These are phyloP conservation scores for Tetrapyrgos nigripes DNA, from an alignment of 1,284 basidiomycete genomes.

Conservation along the genomic window DNA sequence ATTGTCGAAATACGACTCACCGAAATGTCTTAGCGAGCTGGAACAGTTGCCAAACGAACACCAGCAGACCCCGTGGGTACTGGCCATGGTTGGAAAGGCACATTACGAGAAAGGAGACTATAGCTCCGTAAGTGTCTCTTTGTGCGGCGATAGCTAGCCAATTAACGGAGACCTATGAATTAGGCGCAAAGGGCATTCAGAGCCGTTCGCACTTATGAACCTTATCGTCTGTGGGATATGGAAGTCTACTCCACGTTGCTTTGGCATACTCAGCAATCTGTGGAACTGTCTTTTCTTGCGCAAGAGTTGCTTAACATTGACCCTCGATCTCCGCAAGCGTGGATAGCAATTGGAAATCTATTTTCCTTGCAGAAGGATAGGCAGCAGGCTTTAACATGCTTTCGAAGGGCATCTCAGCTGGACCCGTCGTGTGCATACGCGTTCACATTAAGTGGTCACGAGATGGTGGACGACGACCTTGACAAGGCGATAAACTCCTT, in stretches of 20 bases:
- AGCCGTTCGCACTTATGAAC: slow-evolving; percentile 79
- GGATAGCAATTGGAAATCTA: slow-evolving; percentile 94
- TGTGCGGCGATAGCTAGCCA: slow-evolving; percentile 18
- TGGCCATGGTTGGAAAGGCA: slow-evolving; percentile 83
- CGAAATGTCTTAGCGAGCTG: slow-evolving; percentile 75
- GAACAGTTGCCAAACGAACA: slow-evolving; percentile 80
- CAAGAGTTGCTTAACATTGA: slow-evolving; percentile 88
- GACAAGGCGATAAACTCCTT: slow-evolving; percentile 91
- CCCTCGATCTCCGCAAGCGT: slow-evolving; percentile 84
- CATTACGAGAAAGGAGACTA: slow-evolving; percentile 91
- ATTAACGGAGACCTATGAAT: slow-evolving; percentile 29
- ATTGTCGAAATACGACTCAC: slow-evolving; percentile 79
- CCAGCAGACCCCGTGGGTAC: slow-evolving; percentile 76
- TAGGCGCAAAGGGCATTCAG: slow-evolving; percentile 90
- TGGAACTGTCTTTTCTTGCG: slow-evolving; percentile 87
- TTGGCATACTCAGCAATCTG: slow-evolving; percentile 87
- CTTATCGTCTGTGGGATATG: slow-evolving; percentile 88
- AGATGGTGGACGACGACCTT: slow-evolving; percentile 92
- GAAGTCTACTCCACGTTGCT: slow-evolving; percentile 93
- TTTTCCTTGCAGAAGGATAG: slow-evolving; percentile 93
- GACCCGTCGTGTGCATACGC: slow-evolving; percentile 90
- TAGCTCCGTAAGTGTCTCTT: slow-evolving; percentile 67
- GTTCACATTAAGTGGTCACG: slow-evolving; percentile 93
- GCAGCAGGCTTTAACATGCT: slow-evolving; percentile 89
- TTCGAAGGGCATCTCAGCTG: slow-evolving; percentile 85